Conservation (phyloP, 2,329 filamentous ascomycete species). For the Sclerotinia trifoliorum region DNA sequence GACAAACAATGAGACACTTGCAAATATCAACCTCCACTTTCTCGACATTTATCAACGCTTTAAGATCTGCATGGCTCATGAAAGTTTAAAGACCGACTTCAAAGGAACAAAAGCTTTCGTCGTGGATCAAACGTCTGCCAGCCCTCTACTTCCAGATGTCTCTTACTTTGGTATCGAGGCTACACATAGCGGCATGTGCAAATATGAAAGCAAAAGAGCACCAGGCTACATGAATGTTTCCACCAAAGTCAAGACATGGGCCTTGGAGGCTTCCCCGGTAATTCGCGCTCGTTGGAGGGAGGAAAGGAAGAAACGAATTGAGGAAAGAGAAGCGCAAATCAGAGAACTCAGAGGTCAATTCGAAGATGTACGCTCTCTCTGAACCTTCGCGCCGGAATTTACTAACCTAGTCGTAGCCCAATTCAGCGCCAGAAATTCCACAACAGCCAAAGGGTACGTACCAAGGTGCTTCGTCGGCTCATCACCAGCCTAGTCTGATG, state of each 20-base stretch:
- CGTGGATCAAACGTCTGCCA: constrained; percentile 68
- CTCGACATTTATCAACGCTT: constrained; percentile 69
- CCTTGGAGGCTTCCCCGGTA: constrained; percentile 29
- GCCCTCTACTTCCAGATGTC: constrained; percentile 66
- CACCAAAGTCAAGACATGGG: constrained; percentile 37
- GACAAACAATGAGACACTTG: constrained; percentile 69
- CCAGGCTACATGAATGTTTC: constrained; percentile 54
- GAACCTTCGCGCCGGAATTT: background rate
- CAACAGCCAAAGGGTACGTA: constrained; percentile 31
- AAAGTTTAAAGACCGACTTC: constrained; percentile 69
- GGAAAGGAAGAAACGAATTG: constrained; percentile 32
- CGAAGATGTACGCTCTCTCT: constrained; percentile 23
- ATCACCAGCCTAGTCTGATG: constrained; percentile 25
- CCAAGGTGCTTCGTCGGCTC: constrained; percentile 9
- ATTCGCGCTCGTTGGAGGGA: constrained; percentile 33
- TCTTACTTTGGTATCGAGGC: constrained; percentile 74
- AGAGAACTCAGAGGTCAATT: constrained; percentile 31
- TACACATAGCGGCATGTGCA: constrained; percentile 70
- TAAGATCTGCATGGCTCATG: constrained; percentile 73
- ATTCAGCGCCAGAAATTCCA: constrained; percentile 24
- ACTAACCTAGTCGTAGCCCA: constrained; percentile 20
- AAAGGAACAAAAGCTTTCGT: constrained; percentile 62
- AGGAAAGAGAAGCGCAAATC: constrained; percentile 33
- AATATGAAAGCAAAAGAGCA: constrained; percentile 62
- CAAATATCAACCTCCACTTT: constrained; percentile 73